A percentile compares a stretch with the other conserved stretches of the same genome.
Evolutionary conservation across 208 protist species (phyloP).

Genomic region (Strigomonas culicis): DNA sequence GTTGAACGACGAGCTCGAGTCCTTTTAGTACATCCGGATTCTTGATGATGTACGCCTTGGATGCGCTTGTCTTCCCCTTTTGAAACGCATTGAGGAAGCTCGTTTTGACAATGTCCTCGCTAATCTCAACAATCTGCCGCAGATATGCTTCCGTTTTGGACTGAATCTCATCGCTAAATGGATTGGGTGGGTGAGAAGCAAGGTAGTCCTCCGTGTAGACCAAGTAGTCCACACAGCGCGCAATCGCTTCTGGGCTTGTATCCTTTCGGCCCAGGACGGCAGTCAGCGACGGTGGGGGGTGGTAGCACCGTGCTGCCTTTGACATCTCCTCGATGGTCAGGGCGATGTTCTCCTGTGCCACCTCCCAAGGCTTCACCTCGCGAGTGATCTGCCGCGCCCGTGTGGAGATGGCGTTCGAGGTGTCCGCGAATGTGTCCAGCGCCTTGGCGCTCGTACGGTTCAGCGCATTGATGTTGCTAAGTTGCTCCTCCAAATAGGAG

Average conservation of each 20-base stretch:
- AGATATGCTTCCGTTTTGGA: constrained; percentile 41
- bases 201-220: constrained; percentile 86
- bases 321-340: constrained; percentile 84
- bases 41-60: constrained; percentile 29
- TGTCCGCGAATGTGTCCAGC: constrained; percentile 83
- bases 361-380: constrained; percentile 81
- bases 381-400: constrained; percentile 60
- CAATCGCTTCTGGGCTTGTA: constrained; percentile 45
- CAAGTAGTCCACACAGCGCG: constrained; percentile 80
- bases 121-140: constrained; percentile 51
- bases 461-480: constrained; percentile 61
- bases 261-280: constrained; percentile 62
- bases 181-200: constrained; percentile 59
- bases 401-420: constrained; percentile 59
- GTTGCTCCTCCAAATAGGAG: constrained; percentile 63
- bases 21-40: constrained; percentile 57
- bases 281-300: constrained; percentile 60
- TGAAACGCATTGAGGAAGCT: constrained; percentile 69
- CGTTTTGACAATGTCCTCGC: constrained; percentile 58
- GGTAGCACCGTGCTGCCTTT: constrained; percentile 79
- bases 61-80: constrained; percentile 8
- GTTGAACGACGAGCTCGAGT: constrained; percentile 58
- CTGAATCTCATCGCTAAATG: constrained; percentile 50
- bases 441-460: constrained; percentile 60
- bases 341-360: constrained; percentile 85